These are phyloP conservation scores for Ceratobasidium sp. DNA, from an alignment of 1,284 basidiomycete genomes.

Conservation along the genomic window DNA sequence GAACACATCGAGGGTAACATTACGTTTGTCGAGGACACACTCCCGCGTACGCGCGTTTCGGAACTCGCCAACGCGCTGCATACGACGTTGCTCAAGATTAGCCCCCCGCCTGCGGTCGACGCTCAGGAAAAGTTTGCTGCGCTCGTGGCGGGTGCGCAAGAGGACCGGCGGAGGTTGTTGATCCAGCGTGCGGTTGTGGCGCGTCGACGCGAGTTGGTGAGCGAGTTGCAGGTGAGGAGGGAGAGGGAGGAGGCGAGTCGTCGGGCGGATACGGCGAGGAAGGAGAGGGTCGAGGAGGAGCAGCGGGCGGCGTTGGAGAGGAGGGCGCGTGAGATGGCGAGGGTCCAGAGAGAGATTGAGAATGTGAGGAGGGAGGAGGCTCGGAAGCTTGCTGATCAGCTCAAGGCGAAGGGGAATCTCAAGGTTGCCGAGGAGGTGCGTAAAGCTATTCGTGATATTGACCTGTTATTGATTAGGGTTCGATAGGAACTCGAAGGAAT, in stretches of 20 bases:
- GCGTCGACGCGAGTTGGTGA: slow-evolving; percentile 88
- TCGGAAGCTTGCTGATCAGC: slow-evolving; percentile 88
- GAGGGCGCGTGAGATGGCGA: slow-evolving; percentile 80
- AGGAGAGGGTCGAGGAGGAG: slow-evolving; percentile 82
- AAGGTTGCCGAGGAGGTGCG: slow-evolving; percentile 87
- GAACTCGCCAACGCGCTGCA: slow-evolving; percentile 82
- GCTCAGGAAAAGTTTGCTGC: slow-evolving; percentile 68
- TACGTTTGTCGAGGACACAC: slow-evolving; percentile 86
- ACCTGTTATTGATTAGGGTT: slow-evolving; percentile 20
- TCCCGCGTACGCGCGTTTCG: slow-evolving; percentile 82
- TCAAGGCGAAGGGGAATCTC: slow-evolving; percentile 88
- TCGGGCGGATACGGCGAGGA: slow-evolving; percentile 78
- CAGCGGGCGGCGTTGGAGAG: slow-evolving; percentile 76
- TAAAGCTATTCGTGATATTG: slow-evolving; percentile 47
- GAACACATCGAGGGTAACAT: slow-evolving; percentile 93
- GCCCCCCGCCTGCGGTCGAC: slow-evolving; percentile 61
- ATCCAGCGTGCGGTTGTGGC: slow-evolving; percentile 87
- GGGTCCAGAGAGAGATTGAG: slow-evolving; percentile 87
- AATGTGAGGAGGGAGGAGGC: slow-evolving; percentile 87
- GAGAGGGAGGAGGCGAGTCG: slow-evolving; percentile 92
- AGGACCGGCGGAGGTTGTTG: slow-evolving; percentile 82
- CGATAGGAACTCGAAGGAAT: slow-evolving; percentile 83
- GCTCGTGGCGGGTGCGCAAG: slow-evolving; percentile 72
- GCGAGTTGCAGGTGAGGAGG: slow-evolving; percentile 87
- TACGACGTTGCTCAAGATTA: slow-evolving; percentile 71